phyloP scores from a whole-genome alignment of 2,329 filamentous ascomycete species.

The Fusarium sambucinum region DNA sequence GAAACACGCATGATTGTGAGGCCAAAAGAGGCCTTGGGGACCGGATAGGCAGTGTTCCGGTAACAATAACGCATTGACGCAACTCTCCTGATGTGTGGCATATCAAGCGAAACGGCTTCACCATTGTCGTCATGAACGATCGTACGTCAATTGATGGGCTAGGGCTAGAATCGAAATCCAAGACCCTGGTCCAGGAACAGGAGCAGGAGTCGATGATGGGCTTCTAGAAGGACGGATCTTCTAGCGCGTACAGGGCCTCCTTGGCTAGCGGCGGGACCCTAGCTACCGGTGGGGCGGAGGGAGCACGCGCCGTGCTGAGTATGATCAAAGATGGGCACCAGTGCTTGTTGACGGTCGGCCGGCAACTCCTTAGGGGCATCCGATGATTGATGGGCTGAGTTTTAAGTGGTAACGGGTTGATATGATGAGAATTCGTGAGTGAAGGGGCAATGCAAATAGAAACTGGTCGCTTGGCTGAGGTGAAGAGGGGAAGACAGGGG shows the following conservation, averaged over 20 bases:
- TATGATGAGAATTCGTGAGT: conserved; percentile 22
- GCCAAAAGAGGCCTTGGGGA: conserved; percentile 25
- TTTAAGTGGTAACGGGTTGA: conserved; percentile 33
- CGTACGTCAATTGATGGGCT: conserved; percentile 25
- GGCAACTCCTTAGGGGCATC: conserved; percentile 36
- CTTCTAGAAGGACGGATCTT: conserved; percentile 49
- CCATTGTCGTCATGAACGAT: conserved; percentile 39
- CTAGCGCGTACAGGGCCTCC: conserved; percentile 44
- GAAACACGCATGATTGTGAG: conserved; percentile 36
- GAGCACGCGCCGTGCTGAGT: conserved; percentile 32
- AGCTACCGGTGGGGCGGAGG: conserved; percentile 38
- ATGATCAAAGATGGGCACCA: conserved; percentile 40
- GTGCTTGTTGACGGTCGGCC: conserved; percentile 34
- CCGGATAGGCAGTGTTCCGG: conserved; percentile 33
- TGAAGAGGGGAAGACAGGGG: conserved; percentile 17
- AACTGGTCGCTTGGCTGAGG: conserved; percentile 19
- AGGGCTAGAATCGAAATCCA: conserved; percentile 41
- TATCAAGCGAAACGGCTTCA: conserved; percentile 23
- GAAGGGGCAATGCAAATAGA: conserved; percentile 17
- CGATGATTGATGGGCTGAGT: conserved; percentile 40
- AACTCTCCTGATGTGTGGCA: conserved; percentile 36
- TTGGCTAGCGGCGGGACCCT: conserved; percentile 38
- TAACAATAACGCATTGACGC: conserved; percentile 25
- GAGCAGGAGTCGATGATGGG: conserved; percentile 37
- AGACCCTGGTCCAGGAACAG: conserved; percentile 43